Evolutionary conservation across 176 grass and related monocot species (phyloP), one percentile per base, ranked within the genome.

Genomic region (Juncus effusus): DNA sequence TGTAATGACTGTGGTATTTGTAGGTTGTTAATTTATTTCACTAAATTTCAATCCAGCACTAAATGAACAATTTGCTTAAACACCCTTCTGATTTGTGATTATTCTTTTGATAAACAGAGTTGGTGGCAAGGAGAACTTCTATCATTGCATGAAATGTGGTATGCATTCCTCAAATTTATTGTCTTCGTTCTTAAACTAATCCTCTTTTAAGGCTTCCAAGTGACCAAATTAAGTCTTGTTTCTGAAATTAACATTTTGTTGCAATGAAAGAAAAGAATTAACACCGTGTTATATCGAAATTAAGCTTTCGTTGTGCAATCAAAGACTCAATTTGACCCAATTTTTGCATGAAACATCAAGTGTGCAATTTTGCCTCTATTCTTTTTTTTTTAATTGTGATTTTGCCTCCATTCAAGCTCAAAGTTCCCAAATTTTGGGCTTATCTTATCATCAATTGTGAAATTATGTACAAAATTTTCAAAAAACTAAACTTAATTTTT

Each of bases 131-230:
- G 91, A 83, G 0, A 90, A 85, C 9, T 96, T 85, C 67, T 96
- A 87, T 72, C 91, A 96, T 72, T 96, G 91, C 74, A 10, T 87
- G 1, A 96, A 87, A 72, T 96, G 91, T 50, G 91, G 91, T 90
- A 63, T 74, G 83, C 56, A 38, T 67, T 67, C 56, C 36, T 56
- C 44, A 12, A 59, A 40, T 13, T 9, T 58, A 10, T 45, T 76
- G 16, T 76, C 12, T 28, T 28, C 0, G 19, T 28, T 28, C 19
- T 62, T 62, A 37, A 37, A 39, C 10, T 13, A 39, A 47, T 47
- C 44, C 44, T 47, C 44, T 1, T 47, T 47, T 9, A 47, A 47
- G 4, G 44, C 4, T 47, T 47, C 44, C 0, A 47, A 47, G 4
- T 47, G 44, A 1, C 9, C 44, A 47, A 47, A 47, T 47, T 47